These are phyloP conservation scores for Neolentinus lepideus DNA, from an alignment of 1,284 basidiomycete genomes.

Conservation along the genomic window DNA sequence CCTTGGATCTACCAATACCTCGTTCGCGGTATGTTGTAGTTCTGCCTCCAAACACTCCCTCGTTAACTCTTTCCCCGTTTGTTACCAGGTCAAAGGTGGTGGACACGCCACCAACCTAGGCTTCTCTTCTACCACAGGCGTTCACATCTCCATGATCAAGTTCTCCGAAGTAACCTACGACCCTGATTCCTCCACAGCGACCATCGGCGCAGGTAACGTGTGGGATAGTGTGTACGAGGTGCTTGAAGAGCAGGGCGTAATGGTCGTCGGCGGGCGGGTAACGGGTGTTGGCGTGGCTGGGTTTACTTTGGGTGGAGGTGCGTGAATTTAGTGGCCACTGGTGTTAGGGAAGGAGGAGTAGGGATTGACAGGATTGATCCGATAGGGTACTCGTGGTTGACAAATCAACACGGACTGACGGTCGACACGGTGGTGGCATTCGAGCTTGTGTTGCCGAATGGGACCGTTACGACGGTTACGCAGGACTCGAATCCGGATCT, in stretches of 20 bases:
- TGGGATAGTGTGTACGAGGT: conserved; percentile 43
- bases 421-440: conserved; percentile 33
- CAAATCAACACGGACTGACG: conserved; percentile 34
- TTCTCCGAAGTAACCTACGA: conserved; percentile 34
- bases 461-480: conserved; percentile 22
- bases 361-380: not conserved
- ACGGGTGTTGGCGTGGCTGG: conserved; percentile 40
- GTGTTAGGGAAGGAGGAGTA: not conserved
- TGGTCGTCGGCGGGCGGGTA: conserved; percentile 39
- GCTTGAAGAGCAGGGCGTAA: conserved; percentile 28
- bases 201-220: conserved; percentile 38
- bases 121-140: conserved; percentile 43
- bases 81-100: conserved; percentile 37
- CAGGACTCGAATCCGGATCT: conserved; percentile 22
- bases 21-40: conserved; percentile 27
- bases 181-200: conserved; percentile 22
- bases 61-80: not conserved
- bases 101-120: conserved; percentile 39
- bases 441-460: conserved; percentile 34
- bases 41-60: not conserved
- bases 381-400: conserved; percentile 28
- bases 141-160: conserved; percentile 41
- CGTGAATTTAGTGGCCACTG: conserved; percentile 6
- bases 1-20: conserved; percentile 27
- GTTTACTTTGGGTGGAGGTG: conserved; percentile 39